Base-by-base conservation (phyloP, 306 rosid genomes). In the Quercus alba region DNA sequence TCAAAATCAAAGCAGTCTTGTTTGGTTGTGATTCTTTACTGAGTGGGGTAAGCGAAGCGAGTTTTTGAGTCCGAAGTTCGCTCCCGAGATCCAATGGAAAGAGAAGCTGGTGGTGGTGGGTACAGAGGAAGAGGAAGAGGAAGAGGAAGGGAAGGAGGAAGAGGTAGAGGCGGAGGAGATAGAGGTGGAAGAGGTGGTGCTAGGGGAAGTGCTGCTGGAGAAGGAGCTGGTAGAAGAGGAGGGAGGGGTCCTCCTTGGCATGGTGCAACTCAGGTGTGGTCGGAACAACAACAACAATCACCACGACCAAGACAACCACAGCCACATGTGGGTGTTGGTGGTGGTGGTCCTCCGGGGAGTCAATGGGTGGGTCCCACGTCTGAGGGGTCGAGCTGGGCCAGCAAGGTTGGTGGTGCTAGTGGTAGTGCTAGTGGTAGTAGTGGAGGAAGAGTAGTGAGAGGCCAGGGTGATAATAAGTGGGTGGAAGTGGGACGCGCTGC, bases 31-130 rank as follows among this genome's bases (percentile, higher is more conserved):
- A 35, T 35, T 35, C 0, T 35, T 35, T 35, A 6, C 6, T 5
- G 41, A 35, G 41, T 35, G 41, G 41, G 41, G 41, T 35, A 35
- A 35, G 46, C 46, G 11, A 38, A 38, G 46, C 46, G 10, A 38
- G 46, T 38, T 7, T 38, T 38, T 7, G 46, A 38, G 46, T 38
- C 46, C 3, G 46, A 38, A 64, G 46, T 67, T 67, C 38, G 15
- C 72, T 33, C 52, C 52, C 72, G 31, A 51, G 51, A n/a, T 67
- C 5, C 76, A 52, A 77, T 77, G 81, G 82, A 73, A 51, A 20
- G 81, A 41, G 81, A 76, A n/a, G 44, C 44, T 38, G 54, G 0
- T 46, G 54, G 17, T 46, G 30, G 77, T 21, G 51, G 69, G 6
- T 9, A 73, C 8, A 30, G 77, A 51, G 78, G 69, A 20, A 46